Evolutionary conservation across 495 filamentous ascomycete genomes (phyloP).

Genomic region (Neurospora sp.): DNA sequence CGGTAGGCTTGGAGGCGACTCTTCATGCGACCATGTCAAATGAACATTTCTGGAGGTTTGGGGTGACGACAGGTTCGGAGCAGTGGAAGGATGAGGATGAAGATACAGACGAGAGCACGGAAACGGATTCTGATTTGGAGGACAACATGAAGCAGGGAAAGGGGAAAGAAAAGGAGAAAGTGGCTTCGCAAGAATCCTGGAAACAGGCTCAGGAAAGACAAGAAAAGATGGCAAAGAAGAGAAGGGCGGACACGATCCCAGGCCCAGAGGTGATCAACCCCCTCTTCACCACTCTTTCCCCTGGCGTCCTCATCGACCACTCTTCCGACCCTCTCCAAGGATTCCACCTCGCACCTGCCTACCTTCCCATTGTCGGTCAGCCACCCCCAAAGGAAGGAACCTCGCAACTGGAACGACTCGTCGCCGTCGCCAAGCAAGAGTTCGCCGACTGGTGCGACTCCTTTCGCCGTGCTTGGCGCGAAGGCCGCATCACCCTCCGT

Average conservation of each 20-base stretch:
- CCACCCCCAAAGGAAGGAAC: not conserved
- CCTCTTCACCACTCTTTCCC: constrained; percentile 4
- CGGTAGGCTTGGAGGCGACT: not conserved
- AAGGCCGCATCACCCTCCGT: constrained; percentile 8
- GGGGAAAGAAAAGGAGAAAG: not conserved
- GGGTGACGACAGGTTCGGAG: not conserved
- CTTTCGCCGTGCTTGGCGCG: constrained; percentile 2
- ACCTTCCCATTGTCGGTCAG: constrained; percentile 4
- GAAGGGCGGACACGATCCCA: not conserved
- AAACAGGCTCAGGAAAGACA: not conserved
- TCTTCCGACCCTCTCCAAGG: constrained; percentile 16
- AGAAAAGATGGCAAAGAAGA: not conserved
- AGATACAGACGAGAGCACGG: not conserved
- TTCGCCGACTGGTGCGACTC: constrained; percentile 16
- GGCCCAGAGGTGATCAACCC: constrained; percentile 8
- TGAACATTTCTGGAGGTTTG: not conserved
- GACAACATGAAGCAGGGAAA: not conserved
- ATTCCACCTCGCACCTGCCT: constrained; percentile 19
- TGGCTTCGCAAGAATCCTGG: not conserved
- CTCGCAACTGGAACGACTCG: not conserved
- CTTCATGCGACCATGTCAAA: not conserved
- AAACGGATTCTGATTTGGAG: not conserved
- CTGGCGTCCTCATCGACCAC: constrained; percentile 8
- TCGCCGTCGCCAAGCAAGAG: constrained; percentile 8
- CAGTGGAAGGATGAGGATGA: not conserved